Conservation (phyloP, 768 basidiomycete species). For the Lentinula aciculospora region DNA sequence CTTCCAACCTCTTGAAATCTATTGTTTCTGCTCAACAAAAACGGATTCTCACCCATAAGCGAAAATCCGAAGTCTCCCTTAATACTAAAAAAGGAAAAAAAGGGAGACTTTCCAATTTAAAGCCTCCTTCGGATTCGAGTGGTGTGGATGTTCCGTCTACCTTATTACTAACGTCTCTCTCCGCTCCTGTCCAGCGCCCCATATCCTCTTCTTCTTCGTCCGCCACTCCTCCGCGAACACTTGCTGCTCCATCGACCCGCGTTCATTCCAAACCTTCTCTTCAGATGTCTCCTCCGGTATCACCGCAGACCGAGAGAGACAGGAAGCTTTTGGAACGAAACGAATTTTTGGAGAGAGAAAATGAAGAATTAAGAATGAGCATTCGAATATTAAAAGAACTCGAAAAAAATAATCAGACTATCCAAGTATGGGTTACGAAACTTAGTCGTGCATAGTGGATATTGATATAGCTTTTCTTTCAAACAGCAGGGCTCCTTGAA, state of each 20-base stretch:
- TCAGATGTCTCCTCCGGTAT: too few species aligned
- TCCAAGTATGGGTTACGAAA: not conserved
- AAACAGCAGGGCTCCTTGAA: not conserved
- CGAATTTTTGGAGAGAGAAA: not conserved
- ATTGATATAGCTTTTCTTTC: not conserved
- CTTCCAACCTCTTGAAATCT: not conserved
- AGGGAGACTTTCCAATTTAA: not conserved
- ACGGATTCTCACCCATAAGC: not conserved
- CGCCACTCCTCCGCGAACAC: not conserved
- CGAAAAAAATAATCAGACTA: not conserved
- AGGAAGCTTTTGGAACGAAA: not conserved
- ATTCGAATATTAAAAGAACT: not conserved
- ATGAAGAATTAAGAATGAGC: slow-evolving; percentile 1
- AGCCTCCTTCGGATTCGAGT: not conserved
- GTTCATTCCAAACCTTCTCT: not conserved
- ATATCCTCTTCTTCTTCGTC: not conserved
- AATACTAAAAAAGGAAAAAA: slow-evolving; percentile 3
- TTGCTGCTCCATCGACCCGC: not conserved
- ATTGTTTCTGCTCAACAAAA: not conserved
- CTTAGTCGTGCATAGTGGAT: not conserved
- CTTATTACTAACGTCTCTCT: not conserved
- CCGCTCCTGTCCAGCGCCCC: not conserved
- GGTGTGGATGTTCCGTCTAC: not conserved
- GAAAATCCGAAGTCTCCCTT: not conserved
- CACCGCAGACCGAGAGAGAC: not conserved